These are phyloP conservation scores for Aspergillus tamarii DNA, from an alignment of 2,329 filamentous ascomycete species.

Conservation along the genomic window DNA sequence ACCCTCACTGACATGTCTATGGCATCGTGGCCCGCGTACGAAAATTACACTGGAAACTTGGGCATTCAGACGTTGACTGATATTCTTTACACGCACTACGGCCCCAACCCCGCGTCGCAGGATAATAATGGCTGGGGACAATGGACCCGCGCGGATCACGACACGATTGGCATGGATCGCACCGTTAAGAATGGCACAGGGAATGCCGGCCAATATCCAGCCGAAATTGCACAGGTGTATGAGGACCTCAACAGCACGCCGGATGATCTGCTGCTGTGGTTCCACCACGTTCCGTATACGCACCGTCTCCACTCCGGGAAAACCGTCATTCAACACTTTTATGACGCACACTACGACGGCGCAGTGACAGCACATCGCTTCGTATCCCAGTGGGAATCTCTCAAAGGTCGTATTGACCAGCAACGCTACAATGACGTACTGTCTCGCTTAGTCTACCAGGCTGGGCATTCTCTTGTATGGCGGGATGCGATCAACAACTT, in stretches of 20 bases:
- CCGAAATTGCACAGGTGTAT: slow-evolving; percentile 60
- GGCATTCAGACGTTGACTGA: slow-evolving; percentile 71
- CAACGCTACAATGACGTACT: slow-evolving; percentile 63
- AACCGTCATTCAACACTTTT: slow-evolving; percentile 70
- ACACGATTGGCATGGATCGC: slow-evolving; percentile 70
- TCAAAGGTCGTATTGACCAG: slow-evolving; percentile 61
- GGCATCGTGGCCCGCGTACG: slow-evolving; percentile 71
- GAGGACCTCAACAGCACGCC: slow-evolving; percentile 67
- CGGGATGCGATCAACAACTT: slow-evolving; percentile 68
- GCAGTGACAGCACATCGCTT: slow-evolving; percentile 65
- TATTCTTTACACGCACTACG: slow-evolving; percentile 68
- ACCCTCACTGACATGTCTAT: slow-evolving; percentile 66
- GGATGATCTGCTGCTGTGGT: slow-evolving; percentile 71
- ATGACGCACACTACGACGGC: slow-evolving; percentile 64
- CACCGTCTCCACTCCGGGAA: slow-evolving; percentile 64
- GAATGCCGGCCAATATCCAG: slow-evolving; percentile 67
- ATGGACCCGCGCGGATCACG: slow-evolving; percentile 68
- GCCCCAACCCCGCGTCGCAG: slow-evolving; percentile 67
- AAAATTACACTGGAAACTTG: slow-evolving; percentile 71
- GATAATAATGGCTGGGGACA: slow-evolving; percentile 72
- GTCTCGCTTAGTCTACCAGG: slow-evolving; percentile 65
- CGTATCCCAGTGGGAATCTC: slow-evolving; percentile 53
- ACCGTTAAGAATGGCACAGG: slow-evolving; percentile 70
- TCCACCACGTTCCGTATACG: slow-evolving; percentile 73
- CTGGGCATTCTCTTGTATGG: slow-evolving; percentile 72